Conservation (phyloP, 225 moss, liverwort and hornwort species). For the Pseudisothecium myosuroides region DNA sequence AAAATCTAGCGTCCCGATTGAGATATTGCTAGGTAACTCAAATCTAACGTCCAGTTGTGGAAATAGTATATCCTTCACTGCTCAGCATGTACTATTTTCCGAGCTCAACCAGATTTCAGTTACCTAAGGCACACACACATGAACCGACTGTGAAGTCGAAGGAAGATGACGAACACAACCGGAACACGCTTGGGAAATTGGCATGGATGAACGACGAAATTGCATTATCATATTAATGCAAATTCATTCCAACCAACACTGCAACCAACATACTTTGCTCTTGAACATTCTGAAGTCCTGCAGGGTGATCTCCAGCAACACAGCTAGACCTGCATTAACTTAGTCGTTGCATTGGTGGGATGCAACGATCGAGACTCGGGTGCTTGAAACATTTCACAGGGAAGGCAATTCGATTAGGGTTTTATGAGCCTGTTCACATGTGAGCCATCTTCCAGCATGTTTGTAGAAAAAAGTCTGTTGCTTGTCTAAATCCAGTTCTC, state of each 20-base stretch:
- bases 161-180: background rate
- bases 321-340: background rate
- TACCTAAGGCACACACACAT: background rate
- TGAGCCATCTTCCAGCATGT: background rate
- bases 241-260: background rate
- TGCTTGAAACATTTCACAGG: background rate
- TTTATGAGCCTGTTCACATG: background rate
- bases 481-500: background rate
- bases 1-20: background rate
- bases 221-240: background rate
- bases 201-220: background rate
- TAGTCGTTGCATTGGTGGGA: background rate
- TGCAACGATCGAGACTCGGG: background rate
- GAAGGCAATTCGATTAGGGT: background rate
- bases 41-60: background rate
- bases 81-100: background rate
- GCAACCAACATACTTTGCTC: background rate
- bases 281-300: background rate
- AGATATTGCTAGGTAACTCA: background rate
- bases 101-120: background rate
- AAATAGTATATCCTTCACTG: background rate
- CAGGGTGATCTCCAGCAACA: background rate
- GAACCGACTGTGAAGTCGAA: background rate
- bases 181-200: background rate
- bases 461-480: background rate